These are phyloP conservation scores for Tolypocladium capitatum DNA, from an alignment of 2,329 filamentous ascomycete genomes.

Conservation along the genomic window DNA sequence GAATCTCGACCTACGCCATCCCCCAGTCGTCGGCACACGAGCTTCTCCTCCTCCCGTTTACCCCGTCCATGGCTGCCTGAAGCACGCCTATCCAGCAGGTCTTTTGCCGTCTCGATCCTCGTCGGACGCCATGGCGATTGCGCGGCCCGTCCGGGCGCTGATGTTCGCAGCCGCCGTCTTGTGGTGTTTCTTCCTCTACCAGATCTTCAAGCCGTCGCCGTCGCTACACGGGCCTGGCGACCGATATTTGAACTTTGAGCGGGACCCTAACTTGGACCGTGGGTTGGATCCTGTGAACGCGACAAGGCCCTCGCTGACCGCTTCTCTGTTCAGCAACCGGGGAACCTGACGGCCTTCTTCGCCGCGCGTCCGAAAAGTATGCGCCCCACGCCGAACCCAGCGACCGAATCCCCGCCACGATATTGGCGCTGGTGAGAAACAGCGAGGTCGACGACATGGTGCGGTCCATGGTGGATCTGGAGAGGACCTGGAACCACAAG, in stretches of 20 bases:
- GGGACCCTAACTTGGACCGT: slow-evolving; percentile 83
- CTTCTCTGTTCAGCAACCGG: slow-evolving; percentile 49
- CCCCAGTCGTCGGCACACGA: not conserved
- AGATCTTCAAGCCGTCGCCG: slow-evolving; percentile 50
- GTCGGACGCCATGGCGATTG: slow-evolving; percentile 58
- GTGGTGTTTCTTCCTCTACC: slow-evolving; percentile 67
- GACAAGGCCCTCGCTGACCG: slow-evolving; percentile 6
- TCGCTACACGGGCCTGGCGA: slow-evolving; percentile 27
- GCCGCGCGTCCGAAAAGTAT: slow-evolving; percentile 65
- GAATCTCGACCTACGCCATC: not conserved
- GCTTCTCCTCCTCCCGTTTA: not conserved
- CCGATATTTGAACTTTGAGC: slow-evolving; percentile 45
- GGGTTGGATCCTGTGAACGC: slow-evolving; percentile 21
- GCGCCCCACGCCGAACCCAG: slow-evolving; percentile 60
- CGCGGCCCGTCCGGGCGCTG: slow-evolving; percentile 71
- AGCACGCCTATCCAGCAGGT: not conserved
- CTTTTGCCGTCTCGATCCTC: not conserved
- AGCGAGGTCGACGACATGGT: slow-evolving; percentile 76
- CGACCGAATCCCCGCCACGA: slow-evolving; percentile 81
- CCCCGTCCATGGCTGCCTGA: slow-evolving; percentile 2
- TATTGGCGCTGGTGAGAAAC: slow-evolving; percentile 86
- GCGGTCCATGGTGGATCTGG: slow-evolving; percentile 78
- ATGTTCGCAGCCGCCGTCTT: slow-evolving; percentile 57
- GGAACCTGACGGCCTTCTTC: slow-evolving; percentile 68
- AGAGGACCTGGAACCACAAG: slow-evolving; percentile 92